Percentiles rank a stretch among this genome's conserved stretches.
phyloP scores from a whole-genome alignment of 169 alveolate genomes.

The Blepharisma undulans region DNA sequence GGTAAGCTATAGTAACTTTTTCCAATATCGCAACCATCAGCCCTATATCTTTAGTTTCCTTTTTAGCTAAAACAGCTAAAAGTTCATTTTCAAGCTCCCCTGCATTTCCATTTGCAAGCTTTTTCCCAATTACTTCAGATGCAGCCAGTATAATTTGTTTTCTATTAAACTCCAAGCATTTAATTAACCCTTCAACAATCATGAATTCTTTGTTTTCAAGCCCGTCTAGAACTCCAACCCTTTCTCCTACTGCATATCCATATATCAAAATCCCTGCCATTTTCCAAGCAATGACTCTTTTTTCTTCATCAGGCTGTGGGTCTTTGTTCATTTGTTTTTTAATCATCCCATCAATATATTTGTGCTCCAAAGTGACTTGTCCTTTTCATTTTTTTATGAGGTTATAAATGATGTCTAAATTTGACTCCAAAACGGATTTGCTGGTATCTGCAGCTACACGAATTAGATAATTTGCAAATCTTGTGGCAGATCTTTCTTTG shows the following conservation, averaged over 20 bases:
- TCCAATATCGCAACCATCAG: background rate
- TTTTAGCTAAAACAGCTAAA: background rate
- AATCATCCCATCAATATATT: constrained; percentile 71
- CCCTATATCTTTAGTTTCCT: constrained; percentile 15
- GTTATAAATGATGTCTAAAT: constrained; percentile 70
- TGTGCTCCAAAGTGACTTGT: constrained; percentile 63
- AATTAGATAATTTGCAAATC: constrained; percentile 60
- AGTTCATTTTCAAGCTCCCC: background rate
- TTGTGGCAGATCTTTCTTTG: constrained; percentile 7
- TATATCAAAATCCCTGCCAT: constrained; percentile 27
- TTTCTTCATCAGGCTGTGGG: constrained; percentile 46
- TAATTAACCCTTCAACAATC: constrained; percentile 19
- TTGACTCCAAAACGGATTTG: constrained; percentile 72
- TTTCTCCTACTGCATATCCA: constrained; percentile 1
- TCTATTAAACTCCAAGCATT: constrained; percentile 32
- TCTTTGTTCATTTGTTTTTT: constrained; percentile 48
- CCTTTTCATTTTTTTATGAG: constrained; percentile 74
- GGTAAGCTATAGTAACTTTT: constrained; percentile 20
- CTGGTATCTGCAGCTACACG: constrained; percentile 76
- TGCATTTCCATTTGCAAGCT: background rate
- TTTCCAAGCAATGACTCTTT: background rate
- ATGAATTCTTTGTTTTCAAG: background rate
- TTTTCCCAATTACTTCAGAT: constrained; percentile 58
- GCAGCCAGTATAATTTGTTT: constrained; percentile 50
- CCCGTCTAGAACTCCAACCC: background rate